Percentiles rank a stretch among this genome's conserved stretches.
These are phyloP conservation scores for Mikania micrantha DNA, from an alignment of 129 eudicot species.

Conservation along the genomic window DNA sequence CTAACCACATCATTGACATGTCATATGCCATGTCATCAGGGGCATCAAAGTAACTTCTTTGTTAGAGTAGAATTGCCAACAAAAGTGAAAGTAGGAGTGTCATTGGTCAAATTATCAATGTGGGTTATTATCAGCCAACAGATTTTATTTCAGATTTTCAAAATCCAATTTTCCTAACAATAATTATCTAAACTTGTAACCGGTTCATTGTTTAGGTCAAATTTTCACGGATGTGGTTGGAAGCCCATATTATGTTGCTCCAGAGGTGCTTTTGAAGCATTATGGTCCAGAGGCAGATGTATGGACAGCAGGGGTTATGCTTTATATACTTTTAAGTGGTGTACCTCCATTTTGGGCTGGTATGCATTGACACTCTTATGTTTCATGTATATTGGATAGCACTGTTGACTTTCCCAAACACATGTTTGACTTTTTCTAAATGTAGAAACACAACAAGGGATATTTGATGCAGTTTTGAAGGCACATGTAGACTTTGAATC, in stretches of 20 bases:
- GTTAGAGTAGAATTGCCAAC: too few relatives aligned
- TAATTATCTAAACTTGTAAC: neutral
- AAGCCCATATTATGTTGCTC: constrained; percentile 97
- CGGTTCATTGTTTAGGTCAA: constrained; percentile 50
- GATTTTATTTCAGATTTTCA: too few relatives aligned
- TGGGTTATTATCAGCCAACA: too few relatives aligned
- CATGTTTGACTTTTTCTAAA: constrained; percentile 8
- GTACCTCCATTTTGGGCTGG: constrained; percentile 98
- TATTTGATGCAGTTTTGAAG: constrained; percentile 91
- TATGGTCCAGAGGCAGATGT: constrained; percentile 93
- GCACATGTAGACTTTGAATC: constrained; percentile 88
- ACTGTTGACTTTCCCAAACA: neutral
- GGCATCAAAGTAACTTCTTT: too few relatives aligned
- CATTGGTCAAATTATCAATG: too few relatives aligned
- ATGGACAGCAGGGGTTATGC: constrained; percentile 93
- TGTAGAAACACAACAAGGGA: constrained; percentile 92
- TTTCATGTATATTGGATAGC: neutral
- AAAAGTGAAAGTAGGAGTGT: too few relatives aligned
- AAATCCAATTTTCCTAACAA: too few relatives aligned
- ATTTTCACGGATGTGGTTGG: constrained; percentile 84
- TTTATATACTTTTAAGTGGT: constrained; percentile 85
- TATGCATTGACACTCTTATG: neutral
- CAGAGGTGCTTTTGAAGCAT: constrained; percentile 86
- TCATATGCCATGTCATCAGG: too few relatives aligned
- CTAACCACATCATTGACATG: too few relatives aligned